Evolutionary conservation across 345 rosid genomes (phyloP), one percentile per base, ranked within the genome.

Genomic region (Populus pruinosa): DNA sequence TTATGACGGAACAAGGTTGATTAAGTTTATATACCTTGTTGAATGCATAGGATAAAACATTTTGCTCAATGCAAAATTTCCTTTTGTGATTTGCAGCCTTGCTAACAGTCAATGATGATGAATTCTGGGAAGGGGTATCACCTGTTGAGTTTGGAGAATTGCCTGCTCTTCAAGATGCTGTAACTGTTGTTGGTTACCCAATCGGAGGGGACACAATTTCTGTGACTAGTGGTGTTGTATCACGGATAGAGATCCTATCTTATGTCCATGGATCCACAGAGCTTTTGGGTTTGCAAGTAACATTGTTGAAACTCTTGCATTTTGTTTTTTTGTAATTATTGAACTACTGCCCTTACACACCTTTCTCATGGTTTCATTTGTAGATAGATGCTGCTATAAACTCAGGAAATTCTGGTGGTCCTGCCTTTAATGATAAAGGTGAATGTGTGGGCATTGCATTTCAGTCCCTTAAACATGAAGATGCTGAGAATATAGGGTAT

Each of bases 301-400:
- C 14, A 31, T 17, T 23, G 27, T 56, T 79, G 13, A 14, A 68
- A 69, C 63, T 9, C 69, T 29, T 17, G 47, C 62, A 17, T 25
- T 63, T 36, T 70, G 18, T 17, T 47, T 8, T 33, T 25, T 35
- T 73, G 76, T 49, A 16, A 20, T 33, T 44, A 20, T 73, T n/a
- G 14, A 71, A 47, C 39, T 49, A 4, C 6, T 66, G 18, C 20
- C 61, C 66, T 27, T 17, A 13, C 35, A 13, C n/a, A 23, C 77
- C 61, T 59, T 25, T 67, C 39, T 35, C 9, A 8, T 50, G 70
- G 64, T 59, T 76, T 29, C 14, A 49, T 53, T 73, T 87, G 76
- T 86, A 92, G 99, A 96, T 93, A 39, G 99, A 96, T 85, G 99
- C 99, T 64, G 99, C 99, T 72, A 93, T 96, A 76, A 96, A 96